Conservation (phyloP, 352 stramenopile genomes). For the Pythium vanterpoolii region DNA sequence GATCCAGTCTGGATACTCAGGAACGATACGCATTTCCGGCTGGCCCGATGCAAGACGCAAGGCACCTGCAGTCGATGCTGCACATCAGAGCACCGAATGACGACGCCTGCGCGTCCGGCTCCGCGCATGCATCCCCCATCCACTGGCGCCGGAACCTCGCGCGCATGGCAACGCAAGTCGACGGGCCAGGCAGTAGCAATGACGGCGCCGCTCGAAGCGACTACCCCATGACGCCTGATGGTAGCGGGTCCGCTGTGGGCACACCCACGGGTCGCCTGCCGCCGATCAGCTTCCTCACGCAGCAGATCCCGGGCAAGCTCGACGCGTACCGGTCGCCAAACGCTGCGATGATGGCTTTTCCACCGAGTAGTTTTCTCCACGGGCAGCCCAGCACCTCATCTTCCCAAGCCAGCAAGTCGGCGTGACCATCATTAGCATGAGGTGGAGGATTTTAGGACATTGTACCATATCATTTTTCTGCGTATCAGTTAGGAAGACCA, state of each 20-base stretch:
- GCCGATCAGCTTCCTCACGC: constrained; percentile 75
- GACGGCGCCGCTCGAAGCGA: constrained; percentile 1
- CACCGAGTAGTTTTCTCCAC: constrained; percentile 52
- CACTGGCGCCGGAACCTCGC: constrained; percentile 23
- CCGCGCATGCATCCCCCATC: constrained; percentile 17
- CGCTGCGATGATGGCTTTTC: constrained; percentile 33
- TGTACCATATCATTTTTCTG: constrained; percentile 28
- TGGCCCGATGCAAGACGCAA: too few relatives aligned
- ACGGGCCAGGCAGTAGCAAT: not conserved
- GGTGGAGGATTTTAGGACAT: not conserved
- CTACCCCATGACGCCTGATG: constrained; percentile 12
- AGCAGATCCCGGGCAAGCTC: constrained; percentile 50
- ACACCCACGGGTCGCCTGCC: constrained; percentile 45
- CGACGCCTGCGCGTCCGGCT: constrained; percentile 2
- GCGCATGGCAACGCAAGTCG: constrained; percentile 22
- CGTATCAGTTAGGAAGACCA: constrained; percentile 13
- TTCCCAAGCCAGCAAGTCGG: constrained; percentile 48
- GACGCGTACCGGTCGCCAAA: constrained; percentile 55
- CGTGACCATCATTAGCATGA: constrained; percentile 26
- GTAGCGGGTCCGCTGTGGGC: constrained; percentile 13
- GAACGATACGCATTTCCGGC: constrained; percentile 16
- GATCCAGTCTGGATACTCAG: not conserved
- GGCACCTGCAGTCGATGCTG: constrained; percentile 1
- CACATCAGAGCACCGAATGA: constrained; percentile 14
- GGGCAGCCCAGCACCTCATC: constrained; percentile 17